Conservation (phyloP, 2,329 filamentous ascomycete genomes). For the Colletotrichum sp. region DNA sequence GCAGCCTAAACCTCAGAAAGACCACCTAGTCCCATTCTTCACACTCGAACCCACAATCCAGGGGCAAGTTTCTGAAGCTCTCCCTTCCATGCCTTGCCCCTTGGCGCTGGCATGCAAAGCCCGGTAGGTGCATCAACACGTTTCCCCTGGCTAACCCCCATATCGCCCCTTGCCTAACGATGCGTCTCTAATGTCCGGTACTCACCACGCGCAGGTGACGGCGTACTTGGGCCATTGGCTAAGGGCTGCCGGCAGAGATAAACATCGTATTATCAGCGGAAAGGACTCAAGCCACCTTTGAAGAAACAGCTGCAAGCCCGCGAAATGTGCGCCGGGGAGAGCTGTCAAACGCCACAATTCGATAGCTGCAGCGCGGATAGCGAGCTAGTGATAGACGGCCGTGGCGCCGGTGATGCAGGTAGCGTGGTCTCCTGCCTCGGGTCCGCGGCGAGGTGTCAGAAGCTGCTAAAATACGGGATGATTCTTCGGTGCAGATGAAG, state of each 20-base stretch:
- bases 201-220: background rate
- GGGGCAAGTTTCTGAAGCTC: background rate
- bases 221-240: no score
- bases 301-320: background rate
- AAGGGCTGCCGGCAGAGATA: background rate
- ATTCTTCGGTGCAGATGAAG: background rate
- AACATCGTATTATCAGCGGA: background rate
- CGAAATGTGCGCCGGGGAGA: background rate
- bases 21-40: background rate
- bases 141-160: background rate
- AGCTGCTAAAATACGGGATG: background rate
- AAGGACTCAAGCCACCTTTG: background rate
- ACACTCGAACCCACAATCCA: rapidly evolving
- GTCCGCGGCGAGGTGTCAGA: rapidly evolving
- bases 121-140: background rate
- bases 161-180: background rate
- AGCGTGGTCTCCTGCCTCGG: background rate
- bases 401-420: background rate
- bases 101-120: background rate
- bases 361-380: background rate
- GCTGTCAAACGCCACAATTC: background rate
- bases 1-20: background rate
- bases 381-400: background rate
- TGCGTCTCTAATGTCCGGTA: background rate
- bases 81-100: background rate